Evolutionary conservation across 441 rosid species (phyloP), one percentile per base, ranked within the genome.

Genomic region (Aleurites moluccanus): DNA sequence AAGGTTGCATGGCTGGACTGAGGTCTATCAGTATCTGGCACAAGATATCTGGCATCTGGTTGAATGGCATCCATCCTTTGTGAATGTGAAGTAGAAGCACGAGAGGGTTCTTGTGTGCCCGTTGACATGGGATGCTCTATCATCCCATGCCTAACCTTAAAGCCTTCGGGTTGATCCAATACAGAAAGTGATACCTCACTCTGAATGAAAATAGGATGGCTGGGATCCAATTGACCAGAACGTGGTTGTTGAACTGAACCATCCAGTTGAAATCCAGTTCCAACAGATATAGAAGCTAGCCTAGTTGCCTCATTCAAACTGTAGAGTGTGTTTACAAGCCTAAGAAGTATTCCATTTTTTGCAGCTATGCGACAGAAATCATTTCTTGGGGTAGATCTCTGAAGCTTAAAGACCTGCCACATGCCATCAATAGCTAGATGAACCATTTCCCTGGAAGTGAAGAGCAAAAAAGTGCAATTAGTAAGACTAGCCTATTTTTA

Each of bases 401-500:
- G 97, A 82, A 96, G 99, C 88, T 94, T 94, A 85, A 94, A 94
- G 75, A 92, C 95, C 86, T 92, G 98, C 99, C 99, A 96, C 94
- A 92, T 92, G 85, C 98, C 98, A 78, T 96, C 99, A 74, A 96
- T 92, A 79, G 98, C 99, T 70, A 96, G 90, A 80, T 96, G 99
- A 85, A 94, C 98, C 98, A 94, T 96, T 88, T 96, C 99, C 98
- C 98, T 94, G 92, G 77, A 82, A 70, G 81, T 61, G 71, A 60
- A 76, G 79, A 83, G n/a, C 82, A 75, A 71, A 78, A 67, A 56
- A 68, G 64, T 68, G 64, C 55, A 72, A 38, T 53, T 42, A 59
- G 62, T 21, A 74, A 25, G 52, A 70, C 20, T 13, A 20, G 6
- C 28, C 20, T 10, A n/a, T 11, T 49, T 10, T 62, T 21, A 6